A percentile compares a stretch with the other conserved stretches of the same genome.
These are phyloP conservation scores for Penicillium sp. DNA, from an alignment of 2,329 filamentous ascomycete species.

Conservation along the genomic window DNA sequence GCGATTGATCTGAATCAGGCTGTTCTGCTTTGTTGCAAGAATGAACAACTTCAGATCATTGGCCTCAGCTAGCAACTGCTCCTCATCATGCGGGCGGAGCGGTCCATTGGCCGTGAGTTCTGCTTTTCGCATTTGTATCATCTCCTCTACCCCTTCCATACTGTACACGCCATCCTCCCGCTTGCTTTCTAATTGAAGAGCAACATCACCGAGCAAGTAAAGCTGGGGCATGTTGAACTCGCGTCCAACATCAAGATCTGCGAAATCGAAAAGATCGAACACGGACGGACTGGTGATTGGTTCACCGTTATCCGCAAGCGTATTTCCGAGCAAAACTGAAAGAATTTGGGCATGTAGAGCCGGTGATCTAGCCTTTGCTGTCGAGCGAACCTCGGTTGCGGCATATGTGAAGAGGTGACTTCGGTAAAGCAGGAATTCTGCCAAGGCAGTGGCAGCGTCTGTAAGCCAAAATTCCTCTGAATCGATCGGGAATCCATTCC, in stretches of 20 bases:
- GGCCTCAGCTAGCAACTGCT: conserved; percentile 42
- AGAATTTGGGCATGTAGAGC: conserved; percentile 67
- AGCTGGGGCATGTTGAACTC: conserved; percentile 54
- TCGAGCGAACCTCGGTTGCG: conserved; percentile 76
- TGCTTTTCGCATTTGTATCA: conserved; percentile 59
- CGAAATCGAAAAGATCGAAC: conserved; percentile 92
- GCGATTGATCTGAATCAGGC: conserved; percentile 47
- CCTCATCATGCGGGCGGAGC: conserved; percentile 46
- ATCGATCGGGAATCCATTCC: conserved; percentile 67
- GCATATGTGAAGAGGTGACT: conserved; percentile 81
- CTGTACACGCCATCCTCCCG: conserved; percentile 60
- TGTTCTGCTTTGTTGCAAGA: conserved; percentile 43
- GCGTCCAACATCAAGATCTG: conserved; percentile 61
- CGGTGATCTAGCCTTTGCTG: conserved; percentile 68
- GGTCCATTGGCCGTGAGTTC: conserved; percentile 43
- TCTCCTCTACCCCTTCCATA: conserved; percentile 68
- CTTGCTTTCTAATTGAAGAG: conserved; percentile 65
- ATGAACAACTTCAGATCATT: conserved; percentile 41
- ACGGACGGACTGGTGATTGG: conserved; percentile 69
- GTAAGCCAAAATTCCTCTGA: conserved; percentile 68
- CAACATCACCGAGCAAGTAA: conserved; percentile 63
- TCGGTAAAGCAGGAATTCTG: conserved; percentile 75
- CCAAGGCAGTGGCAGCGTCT: conserved; percentile 66
- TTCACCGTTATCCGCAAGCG: conserved; percentile 66
- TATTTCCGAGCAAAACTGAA: conserved; percentile 69